These are phyloP conservation scores for Turritis glabra DNA, from an alignment of 345 rosid species.

Conservation along the genomic window DNA sequence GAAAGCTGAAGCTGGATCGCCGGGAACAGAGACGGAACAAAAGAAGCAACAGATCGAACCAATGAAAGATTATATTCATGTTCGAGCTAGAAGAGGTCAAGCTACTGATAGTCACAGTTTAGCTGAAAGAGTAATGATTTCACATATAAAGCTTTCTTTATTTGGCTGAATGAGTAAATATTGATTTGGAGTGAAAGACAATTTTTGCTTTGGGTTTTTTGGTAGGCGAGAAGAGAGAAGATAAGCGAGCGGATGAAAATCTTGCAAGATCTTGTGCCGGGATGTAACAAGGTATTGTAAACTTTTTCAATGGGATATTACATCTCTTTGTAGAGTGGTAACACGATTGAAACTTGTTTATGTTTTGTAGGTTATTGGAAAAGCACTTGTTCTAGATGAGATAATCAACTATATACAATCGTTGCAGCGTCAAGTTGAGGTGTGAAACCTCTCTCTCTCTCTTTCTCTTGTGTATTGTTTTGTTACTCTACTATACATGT, in stretches of 20 bases:
- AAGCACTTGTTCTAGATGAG: slow-evolving; percentile 90
- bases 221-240: slow-evolving; percentile 91
- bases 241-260: slow-evolving; percentile 92
- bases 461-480: not conserved
- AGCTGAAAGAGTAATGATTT: slow-evolving; percentile 77
- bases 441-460: slow-evolving; percentile 42
- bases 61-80: slow-evolving; percentile 82
- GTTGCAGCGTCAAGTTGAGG: slow-evolving; percentile 89
- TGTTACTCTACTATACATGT: not conserved
- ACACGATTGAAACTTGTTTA: not conserved
- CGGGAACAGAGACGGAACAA: slow-evolving; percentile 56
- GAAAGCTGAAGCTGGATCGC: slow-evolving; percentile 48
- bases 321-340: not conserved
- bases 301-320: not conserved
- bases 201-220: slow-evolving; percentile 23
- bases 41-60: slow-evolving; percentile 57
- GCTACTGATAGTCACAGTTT: slow-evolving; percentile 97
- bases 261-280: slow-evolving; percentile 92
- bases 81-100: slow-evolving; percentile 94
- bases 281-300: slow-evolving; percentile 74
- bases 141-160: not conserved
- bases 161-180: not conserved
- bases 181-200: not conserved
- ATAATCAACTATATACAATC: slow-evolving; percentile 92
- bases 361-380: slow-evolving; percentile 72